Base-by-base conservation (phyloP, 495 filamentous ascomycete species). In the Neurospora sp. region DNA sequence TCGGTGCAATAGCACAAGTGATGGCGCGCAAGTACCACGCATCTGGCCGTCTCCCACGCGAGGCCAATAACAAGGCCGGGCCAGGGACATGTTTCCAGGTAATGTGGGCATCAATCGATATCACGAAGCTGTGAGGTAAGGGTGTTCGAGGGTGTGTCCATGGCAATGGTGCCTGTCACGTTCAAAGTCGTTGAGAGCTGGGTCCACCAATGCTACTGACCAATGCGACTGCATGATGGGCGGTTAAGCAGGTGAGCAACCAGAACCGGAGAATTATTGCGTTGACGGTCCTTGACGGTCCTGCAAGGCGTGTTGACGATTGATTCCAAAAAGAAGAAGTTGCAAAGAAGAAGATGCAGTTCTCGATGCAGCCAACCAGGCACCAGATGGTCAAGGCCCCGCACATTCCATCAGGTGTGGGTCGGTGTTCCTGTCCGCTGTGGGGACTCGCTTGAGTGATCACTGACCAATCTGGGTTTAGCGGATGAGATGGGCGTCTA, bases 151-250 rank as follows among this genome's bases (percentile, higher is more conserved):
- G 23, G 54, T 62, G 54, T 31, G 54, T 27, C 54, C 54, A 54
- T 62, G 23, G 54, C 4, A 2, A 54, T 54, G 46, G 46, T 59
- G 35, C 70, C 70, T 74, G 76, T 75, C 73, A 74, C 73, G 16
- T 70, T 71, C 70, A 37, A 35, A 9, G 23, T 66, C 27, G 54
- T 66, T 66, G 54, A 66, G 23, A 16, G 11, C 46, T 18, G 74
- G 39, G 71, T 76, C 74, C 41, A 76, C 73, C 59, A 73, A 74
- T 76, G 73, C 74, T 73, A 77, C 75, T 70, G 70, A 76, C 71
- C 75, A 77, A 73, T 75, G 75, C 78, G 76, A 75, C 82, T 84
- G 83, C 82, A 82, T 69, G 76, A 74, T 81, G 81, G 83, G 83
- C 83, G 84, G 84, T 77, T 86, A 86, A 81, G 76, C 74, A 75